Evolutionary conservation across 169 alveolate genomes (phyloP).

Genomic region (Amoebophrya sp.): DNA sequence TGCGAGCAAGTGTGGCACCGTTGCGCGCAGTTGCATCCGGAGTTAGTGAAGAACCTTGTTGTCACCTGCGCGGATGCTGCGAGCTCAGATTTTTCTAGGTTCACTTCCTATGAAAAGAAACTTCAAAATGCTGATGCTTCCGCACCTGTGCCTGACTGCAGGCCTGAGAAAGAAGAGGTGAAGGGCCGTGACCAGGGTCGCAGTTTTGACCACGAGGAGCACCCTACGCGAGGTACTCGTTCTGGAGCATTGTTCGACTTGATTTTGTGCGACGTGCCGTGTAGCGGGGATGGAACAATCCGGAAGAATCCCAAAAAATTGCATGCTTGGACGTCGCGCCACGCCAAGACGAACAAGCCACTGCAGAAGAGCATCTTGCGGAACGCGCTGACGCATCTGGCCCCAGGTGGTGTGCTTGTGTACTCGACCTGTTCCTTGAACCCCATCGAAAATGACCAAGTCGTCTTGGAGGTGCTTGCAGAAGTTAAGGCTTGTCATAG

Average conservation of each 20-base stretch:
- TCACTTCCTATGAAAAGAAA: too few relatives aligned
- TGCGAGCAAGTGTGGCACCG: neutral
- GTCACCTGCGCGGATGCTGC: neutral
- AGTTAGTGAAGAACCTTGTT: neutral
- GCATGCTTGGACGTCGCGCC: neutral
- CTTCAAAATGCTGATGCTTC: too few relatives aligned
- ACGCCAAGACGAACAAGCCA: neutral
- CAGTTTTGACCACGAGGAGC: too few relatives aligned
- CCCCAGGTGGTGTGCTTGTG: slow-evolving; percentile 78
- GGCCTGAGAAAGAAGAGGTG: too few relatives aligned
- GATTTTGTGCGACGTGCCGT: slow-evolving; percentile 86
- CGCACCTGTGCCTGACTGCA: too few relatives aligned
- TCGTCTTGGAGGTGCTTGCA: slow-evolving; percentile 53
- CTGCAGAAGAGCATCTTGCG: neutral
- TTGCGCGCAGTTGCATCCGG: neutral
- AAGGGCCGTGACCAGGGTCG: too few relatives aligned
- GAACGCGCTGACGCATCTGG: slow-evolving; percentile 62
- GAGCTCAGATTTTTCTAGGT: neutral
- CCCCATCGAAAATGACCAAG: slow-evolving; percentile 91
- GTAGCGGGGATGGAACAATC: slow-evolving; percentile 90
- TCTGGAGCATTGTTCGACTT: too few relatives aligned
- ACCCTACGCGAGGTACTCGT: too few relatives aligned
- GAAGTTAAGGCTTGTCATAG: too few relatives aligned
- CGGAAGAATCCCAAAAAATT: slow-evolving; percentile 57
- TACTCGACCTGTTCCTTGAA: slow-evolving; percentile 88